Percentiles rank a stretch among this genome's conserved stretches.
Conservation (phyloP, 2,329 filamentous ascomycete species). For the Lachnellula subtilissima region DNA sequence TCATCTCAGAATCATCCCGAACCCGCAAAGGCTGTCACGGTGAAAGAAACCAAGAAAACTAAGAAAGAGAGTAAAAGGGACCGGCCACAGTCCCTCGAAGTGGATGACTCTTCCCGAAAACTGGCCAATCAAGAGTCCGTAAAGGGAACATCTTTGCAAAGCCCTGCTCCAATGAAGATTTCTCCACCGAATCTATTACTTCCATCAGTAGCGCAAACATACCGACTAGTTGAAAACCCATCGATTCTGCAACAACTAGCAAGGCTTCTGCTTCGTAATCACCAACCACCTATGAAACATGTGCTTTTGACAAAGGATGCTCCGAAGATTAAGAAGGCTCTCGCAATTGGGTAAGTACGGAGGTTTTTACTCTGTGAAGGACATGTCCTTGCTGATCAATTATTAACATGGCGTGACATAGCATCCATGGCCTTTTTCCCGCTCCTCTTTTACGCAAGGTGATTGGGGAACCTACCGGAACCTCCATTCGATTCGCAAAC, state of each 20-base stretch:
- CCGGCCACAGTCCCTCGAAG: conserved; percentile 21
- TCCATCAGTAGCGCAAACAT: conserved; percentile 66
- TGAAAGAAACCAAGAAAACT: conserved; percentile 20
- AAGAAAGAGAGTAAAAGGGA: conserved; percentile 21
- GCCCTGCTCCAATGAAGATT: conserved; percentile 27
- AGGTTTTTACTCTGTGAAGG: background rate
- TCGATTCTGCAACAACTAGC: conserved; percentile 65
- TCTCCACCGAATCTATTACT: conserved; percentile 58
- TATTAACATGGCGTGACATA: background rate
- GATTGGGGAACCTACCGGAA: conserved; percentile 91
- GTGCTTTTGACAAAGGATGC: conserved; percentile 65
- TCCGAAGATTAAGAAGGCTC: conserved; percentile 73
- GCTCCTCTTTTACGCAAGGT: conserved; percentile 82
- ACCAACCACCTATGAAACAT: conserved; percentile 59
- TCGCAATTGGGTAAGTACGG: conserved; percentile 62
- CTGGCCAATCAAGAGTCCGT: conserved; percentile 9
- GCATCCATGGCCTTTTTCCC: conserved; percentile 91
- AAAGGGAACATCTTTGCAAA: conserved; percentile 17
- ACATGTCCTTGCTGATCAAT: background rate
- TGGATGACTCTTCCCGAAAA: conserved; percentile 17
- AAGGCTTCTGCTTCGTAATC: conserved; percentile 51
- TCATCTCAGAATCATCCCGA: conserved; percentile 48
- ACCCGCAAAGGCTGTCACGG: conserved; percentile 19
- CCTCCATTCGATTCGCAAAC: conserved; percentile 87
- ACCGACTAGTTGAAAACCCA: conserved; percentile 60